phyloP scores from a whole-genome alignment of 1,284 basidiomycete genomes.

The Laetiporus sulphureus region DNA sequence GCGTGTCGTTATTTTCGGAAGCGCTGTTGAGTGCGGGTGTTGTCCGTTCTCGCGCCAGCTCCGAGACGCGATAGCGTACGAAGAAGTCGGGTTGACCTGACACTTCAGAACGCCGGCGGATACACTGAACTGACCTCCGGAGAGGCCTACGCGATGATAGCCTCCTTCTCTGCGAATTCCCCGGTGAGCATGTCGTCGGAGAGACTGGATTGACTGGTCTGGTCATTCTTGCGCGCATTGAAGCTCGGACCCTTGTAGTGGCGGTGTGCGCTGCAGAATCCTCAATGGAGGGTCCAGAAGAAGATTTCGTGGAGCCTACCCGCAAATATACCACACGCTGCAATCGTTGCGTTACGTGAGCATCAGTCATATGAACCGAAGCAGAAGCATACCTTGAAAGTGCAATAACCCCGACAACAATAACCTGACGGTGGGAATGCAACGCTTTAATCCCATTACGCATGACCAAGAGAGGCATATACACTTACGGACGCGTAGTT shows the following conservation, averaged over 20 bases:
- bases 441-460: not conserved
- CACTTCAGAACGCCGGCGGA: no score
- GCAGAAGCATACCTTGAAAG: conserved; percentile 25
- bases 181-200: no score
- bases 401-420: conserved; percentile 31
- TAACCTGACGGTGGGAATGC: conserved; percentile 17
- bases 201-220: no score
- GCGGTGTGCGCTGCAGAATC: conserved; percentile 17
- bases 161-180: no score
- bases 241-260: conserved; percentile 26
- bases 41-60: not conserved
- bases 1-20: no score
- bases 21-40: no score
- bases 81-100: not conserved
- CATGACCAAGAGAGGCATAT: not conserved
- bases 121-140: no score
- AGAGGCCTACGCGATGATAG: no score
- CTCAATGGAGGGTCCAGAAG: no score
- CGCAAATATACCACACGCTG: conserved; percentile 22
- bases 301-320: conserved; percentile 10
- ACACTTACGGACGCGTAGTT: conserved; percentile 58
- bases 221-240: conserved; percentile 10
- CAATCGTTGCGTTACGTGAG: not conserved
- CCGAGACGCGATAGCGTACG: not conserved
- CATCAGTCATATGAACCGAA: not conserved